A percentile compares a stretch with the other conserved stretches of the same genome.
These are phyloP conservation scores for Kalmusia sp. DNA, from an alignment of 2,329 filamentous ascomycete genomes.

Conservation along the genomic window DNA sequence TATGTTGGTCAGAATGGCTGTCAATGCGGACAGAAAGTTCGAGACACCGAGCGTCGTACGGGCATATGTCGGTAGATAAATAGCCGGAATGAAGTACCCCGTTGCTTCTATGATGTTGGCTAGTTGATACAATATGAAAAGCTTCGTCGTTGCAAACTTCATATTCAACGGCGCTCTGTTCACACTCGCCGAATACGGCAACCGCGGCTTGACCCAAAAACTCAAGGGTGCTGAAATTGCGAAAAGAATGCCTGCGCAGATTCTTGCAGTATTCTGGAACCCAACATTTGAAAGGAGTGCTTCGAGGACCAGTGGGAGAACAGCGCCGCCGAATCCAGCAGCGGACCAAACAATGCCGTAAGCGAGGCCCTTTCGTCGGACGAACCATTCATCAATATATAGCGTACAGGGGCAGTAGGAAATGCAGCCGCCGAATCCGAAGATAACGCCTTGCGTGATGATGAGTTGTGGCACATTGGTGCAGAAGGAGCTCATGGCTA, in stretches of 20 bases:
- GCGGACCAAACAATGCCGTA: conserved; percentile 53
- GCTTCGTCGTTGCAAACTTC: conserved; percentile 25
- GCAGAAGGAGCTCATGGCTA: conserved; percentile 27
- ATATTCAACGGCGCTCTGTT: conserved; percentile 25
- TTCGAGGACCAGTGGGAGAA: conserved; percentile 50
- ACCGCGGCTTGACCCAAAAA: conserved; percentile 45
- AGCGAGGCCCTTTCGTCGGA: conserved; percentile 55
- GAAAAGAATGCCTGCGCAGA: conserved; percentile 41
- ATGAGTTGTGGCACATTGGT: conserved; percentile 32
- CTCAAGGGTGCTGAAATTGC: conserved; percentile 33
- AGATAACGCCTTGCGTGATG: conserved; percentile 42
- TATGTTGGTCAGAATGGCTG: conserved; percentile 39
- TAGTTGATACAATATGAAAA: conserved; percentile 36
- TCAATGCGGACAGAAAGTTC: conserved; percentile 29
- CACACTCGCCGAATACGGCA: conserved; percentile 36
- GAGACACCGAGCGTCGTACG: conserved; percentile 29
- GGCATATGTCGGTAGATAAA: conserved; percentile 45
- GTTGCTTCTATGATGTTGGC: conserved; percentile 35
- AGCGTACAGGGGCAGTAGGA: conserved; percentile 53
- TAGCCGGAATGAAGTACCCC: conserved; percentile 45
- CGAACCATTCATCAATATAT: conserved; percentile 59
- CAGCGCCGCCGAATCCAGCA: conserved; percentile 50
- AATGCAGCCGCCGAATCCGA: conserved; percentile 51
- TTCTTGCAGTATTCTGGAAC: conserved; percentile 45
- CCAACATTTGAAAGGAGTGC: conserved; percentile 44